phyloP scores from a whole-genome alignment of 495 filamentous ascomycete species.

The Daldinia decipiens region DNA sequence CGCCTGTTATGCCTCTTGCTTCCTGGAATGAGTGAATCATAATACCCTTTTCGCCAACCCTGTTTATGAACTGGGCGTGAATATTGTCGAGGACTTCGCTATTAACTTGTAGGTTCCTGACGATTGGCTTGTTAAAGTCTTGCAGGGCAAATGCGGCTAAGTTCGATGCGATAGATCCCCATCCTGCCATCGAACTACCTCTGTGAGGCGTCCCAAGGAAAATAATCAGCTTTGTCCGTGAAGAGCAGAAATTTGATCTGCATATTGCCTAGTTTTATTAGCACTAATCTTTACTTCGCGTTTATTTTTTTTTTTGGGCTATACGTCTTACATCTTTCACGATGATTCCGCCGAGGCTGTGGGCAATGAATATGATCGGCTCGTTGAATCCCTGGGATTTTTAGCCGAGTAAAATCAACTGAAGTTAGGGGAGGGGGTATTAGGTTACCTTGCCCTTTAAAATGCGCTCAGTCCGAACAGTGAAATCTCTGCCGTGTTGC shows the following conservation, averaged over 20 bases:
- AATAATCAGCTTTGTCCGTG: background rate
- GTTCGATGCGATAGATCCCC: background rate
- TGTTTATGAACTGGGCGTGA: background rate
- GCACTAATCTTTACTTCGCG: background rate
- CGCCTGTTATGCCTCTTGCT: background rate
- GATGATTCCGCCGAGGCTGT: too few species aligned
- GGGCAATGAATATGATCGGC: too few species aligned
- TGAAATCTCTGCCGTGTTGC: background rate
- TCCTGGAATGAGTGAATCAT: background rate
- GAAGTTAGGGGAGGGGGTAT: too few species aligned
- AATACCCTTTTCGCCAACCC: background rate
- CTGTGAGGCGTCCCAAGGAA: background rate
- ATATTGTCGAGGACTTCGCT: background rate
- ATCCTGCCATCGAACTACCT: background rate
- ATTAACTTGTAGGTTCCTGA: background rate
- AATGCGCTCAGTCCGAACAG: background rate
- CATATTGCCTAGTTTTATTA: background rate
- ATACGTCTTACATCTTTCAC: too few species aligned
- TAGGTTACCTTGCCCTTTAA: background rate
- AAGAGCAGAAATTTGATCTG: background rate
- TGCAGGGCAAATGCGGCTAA: background rate
- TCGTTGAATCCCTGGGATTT: too few species aligned
- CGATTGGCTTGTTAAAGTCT: background rate
- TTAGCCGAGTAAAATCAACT: too few species aligned
- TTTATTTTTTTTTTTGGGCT: too few species aligned